phyloP scores from a whole-genome alignment of 805 yeast species.

The Wickerhamomyces ciferrii region DNA sequence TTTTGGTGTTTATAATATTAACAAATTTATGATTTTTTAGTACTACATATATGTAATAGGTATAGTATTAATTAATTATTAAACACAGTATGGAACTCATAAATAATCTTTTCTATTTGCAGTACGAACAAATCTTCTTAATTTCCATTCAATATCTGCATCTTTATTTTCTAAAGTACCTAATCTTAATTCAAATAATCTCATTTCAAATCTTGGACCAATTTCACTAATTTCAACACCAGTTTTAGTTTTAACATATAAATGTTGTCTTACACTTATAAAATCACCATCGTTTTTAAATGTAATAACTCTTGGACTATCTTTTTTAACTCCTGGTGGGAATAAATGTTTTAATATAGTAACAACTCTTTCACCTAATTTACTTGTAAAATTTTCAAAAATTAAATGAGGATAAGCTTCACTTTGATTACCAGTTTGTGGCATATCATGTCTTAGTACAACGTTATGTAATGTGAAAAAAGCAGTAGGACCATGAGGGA shows the following conservation, averaged over 20 bases:
- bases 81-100: conserved; percentile 6
- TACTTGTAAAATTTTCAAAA: conserved; percentile 82
- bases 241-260: conserved; percentile 84
- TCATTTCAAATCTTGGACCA: conserved; percentile 99
- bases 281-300: conserved; percentile 89
- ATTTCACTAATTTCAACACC: conserved; percentile 90
- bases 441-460: conserved; percentile 86
- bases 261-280: conserved; percentile 92
- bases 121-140: conserved; percentile 88
- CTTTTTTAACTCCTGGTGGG: conserved; percentile 95
- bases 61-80: too few species aligned
- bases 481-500: conserved; percentile 98
- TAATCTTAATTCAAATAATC: conserved; percentile 77
- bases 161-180: conserved; percentile 94
- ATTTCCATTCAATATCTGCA: conserved; percentile 97
- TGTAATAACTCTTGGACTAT: conserved; percentile 86
- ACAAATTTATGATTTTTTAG: too few species aligned
- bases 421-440: conserved; percentile 79
- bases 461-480: conserved; percentile 93
- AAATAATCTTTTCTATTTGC: conserved; percentile 93
- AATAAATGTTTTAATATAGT: conserved; percentile 81
- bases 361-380: conserved; percentile 77
- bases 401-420: conserved; percentile 93
- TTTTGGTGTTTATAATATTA: too few species aligned
- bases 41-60: too few species aligned